A percentile compares a stretch with the other conserved stretches of the same genome.
Conservation (phyloP, 2,329 filamentous ascomycete genomes). For the Aspergillus sp. region DNA sequence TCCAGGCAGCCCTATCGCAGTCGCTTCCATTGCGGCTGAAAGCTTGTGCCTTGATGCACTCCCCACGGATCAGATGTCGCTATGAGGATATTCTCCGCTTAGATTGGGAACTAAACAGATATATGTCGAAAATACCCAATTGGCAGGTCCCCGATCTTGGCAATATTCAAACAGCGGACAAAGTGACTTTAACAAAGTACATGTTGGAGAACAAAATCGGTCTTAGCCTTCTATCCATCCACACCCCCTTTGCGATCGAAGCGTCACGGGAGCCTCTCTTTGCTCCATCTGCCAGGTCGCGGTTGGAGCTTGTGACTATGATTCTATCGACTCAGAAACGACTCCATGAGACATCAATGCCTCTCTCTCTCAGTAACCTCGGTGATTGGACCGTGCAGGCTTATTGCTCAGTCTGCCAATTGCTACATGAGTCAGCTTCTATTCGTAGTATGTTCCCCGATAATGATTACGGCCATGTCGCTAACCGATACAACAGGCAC, state of each 20-base stretch:
- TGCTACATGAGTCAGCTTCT: constrained; percentile 28
- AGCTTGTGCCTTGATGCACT: constrained; percentile 37
- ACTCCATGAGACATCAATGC: constrained; percentile 32
- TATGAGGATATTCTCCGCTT: constrained; percentile 41
- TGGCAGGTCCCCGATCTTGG: constrained; percentile 27
- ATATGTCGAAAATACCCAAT: constrained; percentile 33
- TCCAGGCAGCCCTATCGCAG: constrained; percentile 29
- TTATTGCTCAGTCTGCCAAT: constrained; percentile 38
- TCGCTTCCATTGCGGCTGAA: constrained; percentile 35
- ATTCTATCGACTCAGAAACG: constrained; percentile 39
- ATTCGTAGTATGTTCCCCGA: constrained; percentile 20
- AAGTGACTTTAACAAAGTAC: constrained; percentile 31
- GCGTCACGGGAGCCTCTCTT: constrained; percentile 33
- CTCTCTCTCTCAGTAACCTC: constrained; percentile 33
- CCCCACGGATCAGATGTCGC: constrained; percentile 36
- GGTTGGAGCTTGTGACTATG: constrained; percentile 37
- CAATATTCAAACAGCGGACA: constrained; percentile 25
- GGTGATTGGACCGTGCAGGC: constrained; percentile 41
- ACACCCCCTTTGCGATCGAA: constrained; percentile 41
- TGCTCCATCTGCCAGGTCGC: constrained; percentile 33
- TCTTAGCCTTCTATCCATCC: constrained; percentile 39
- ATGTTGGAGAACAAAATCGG: constrained; percentile 36
- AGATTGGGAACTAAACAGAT: constrained; percentile 39
- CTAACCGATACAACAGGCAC: not conserved
- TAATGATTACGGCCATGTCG: not conserved